phyloP scores from a whole-genome alignment of 257 asterid species.

The Gentiana straminea region DNA sequence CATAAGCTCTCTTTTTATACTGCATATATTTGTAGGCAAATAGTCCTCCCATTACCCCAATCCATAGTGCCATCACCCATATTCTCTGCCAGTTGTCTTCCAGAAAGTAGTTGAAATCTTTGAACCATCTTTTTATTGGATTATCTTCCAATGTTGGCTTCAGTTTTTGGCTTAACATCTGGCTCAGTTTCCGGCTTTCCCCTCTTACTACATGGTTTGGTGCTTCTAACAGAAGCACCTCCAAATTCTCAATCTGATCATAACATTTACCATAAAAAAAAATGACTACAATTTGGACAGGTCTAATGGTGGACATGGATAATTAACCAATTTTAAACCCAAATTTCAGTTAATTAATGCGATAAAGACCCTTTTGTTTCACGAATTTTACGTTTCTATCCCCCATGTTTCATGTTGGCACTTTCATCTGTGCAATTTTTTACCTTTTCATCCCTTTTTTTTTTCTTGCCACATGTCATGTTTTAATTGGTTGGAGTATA shows the following conservation, averaged over 20 bases:
- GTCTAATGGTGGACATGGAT: no score
- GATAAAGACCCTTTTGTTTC: no score
- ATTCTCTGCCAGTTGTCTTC: slow-evolving; percentile 85
- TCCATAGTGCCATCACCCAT: slow-evolving; percentile 86
- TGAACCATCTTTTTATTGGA: slow-evolving; percentile 35
- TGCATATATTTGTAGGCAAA: slow-evolving; percentile 67
- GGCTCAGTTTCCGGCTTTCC: slow-evolving; percentile 70
- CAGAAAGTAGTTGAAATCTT: slow-evolving; percentile 48
- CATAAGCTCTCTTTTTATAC: slow-evolving; percentile 40
- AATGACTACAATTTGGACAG: background rate
- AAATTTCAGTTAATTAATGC: no score
- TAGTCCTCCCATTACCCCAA: slow-evolving; percentile 73
- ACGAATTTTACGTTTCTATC: no score
- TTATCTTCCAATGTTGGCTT: slow-evolving; percentile 42
- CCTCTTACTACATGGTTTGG: slow-evolving; percentile 49
- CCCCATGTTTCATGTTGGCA: background rate
- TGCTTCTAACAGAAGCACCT: slow-evolving; percentile 81
- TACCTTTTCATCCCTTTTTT: no score
- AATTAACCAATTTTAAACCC: no score
- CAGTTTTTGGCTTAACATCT: slow-evolving; percentile 81
- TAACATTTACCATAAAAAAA: background rate
- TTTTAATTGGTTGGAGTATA: no score
- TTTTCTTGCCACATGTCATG: no score
- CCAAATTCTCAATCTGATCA: slow-evolving; percentile 68
- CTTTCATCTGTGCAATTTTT: background rate